These are phyloP conservation scores for Tuber magnatum DNA, from an alignment of 495 filamentous ascomycete genomes.

Conservation along the genomic window DNA sequence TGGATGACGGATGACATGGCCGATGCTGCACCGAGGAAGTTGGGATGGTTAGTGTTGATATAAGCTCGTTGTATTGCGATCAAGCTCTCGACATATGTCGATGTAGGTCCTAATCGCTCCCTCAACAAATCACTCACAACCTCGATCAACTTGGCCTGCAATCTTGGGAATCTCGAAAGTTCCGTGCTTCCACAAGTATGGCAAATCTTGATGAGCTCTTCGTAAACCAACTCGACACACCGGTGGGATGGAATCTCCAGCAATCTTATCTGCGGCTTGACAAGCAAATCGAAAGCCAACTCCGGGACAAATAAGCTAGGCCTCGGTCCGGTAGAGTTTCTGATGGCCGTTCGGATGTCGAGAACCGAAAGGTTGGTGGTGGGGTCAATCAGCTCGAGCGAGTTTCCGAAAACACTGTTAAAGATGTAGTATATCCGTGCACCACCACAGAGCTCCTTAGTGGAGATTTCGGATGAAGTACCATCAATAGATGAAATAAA, in stretches of 20 bases:
- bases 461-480: constrained; percentile 96
- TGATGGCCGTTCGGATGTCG: constrained; percentile 97
- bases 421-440: constrained; percentile 99
- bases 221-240: constrained; percentile 96
- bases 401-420: constrained; percentile 98
- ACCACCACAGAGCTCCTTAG: constrained; percentile 94
- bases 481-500: constrained; percentile 99
- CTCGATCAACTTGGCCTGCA: constrained; percentile 96
- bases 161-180: constrained; percentile 78
- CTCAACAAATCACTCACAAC: constrained; percentile 94
- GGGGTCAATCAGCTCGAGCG: constrained; percentile 89
- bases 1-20: constrained; percentile 95
- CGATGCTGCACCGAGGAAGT: constrained; percentile 95
- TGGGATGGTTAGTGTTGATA: constrained; percentile 99
- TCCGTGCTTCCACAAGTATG: constrained; percentile 97
- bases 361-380: constrained; percentile 87
- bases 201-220: constrained; percentile 98
- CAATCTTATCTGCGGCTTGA: constrained; percentile 97
- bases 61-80: constrained; percentile 97
- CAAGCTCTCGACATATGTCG: constrained; percentile 85
- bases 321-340: constrained; percentile 93
- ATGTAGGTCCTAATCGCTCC: constrained; percentile 81
- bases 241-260: constrained; percentile 91
- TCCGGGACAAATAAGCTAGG: constrained; percentile 96
- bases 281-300: constrained; percentile 91